Base-by-base conservation (phyloP, 805 yeast species). In the Wickerhamiella galacta region DNA sequence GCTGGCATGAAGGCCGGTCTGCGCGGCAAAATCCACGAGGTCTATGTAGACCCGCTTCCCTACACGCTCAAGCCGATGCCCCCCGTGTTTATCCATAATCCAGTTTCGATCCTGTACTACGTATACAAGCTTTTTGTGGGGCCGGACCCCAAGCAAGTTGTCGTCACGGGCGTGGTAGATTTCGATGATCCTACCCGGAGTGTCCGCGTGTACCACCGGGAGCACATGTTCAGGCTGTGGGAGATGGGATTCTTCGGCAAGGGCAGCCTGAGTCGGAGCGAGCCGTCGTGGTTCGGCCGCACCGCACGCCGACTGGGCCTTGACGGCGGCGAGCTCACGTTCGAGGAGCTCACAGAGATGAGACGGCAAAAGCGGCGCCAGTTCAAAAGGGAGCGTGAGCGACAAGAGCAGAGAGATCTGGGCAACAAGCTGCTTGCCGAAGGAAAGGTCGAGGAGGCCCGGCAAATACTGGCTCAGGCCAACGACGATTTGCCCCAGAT, bases 221-320 rank as follows among this genome's bases (percentile, higher is more conserved):
- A 47, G 0, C 72, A 64, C 20, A 74, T 75, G 70, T 42, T 46
- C 15, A 53, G 54, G 25, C 56, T 90, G 2, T 90, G 96, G 96
- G 54, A 61, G 12, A 66, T 66, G 43, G 98, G 98, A 1, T 90
- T 83, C 49, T 90, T 82, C 49, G 98, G 98, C 5, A 90, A 87
- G 48, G 98, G 96, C 2, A 68, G 70, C 2, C 57, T 83, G 28
- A 79, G 94, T 22, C 62, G 98, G 41, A 77, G 93, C 36, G 95
- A 90, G 49, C 94, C 98, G 0, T 70, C 94, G 0, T 90, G 96
- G 95, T 54, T 50, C 28, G 61, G 59, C n/a, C 62, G 95, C 34
- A 71, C 81, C 1, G 54, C 57, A 20, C 60, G 72, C 30, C 53
- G 81, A 26, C 54, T 78, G 17, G 64, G 66, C 10, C 47, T 68